Base-by-base conservation (phyloP, 2,329 filamentous ascomycete species). In the Aspergillus chevalieri region DNA sequence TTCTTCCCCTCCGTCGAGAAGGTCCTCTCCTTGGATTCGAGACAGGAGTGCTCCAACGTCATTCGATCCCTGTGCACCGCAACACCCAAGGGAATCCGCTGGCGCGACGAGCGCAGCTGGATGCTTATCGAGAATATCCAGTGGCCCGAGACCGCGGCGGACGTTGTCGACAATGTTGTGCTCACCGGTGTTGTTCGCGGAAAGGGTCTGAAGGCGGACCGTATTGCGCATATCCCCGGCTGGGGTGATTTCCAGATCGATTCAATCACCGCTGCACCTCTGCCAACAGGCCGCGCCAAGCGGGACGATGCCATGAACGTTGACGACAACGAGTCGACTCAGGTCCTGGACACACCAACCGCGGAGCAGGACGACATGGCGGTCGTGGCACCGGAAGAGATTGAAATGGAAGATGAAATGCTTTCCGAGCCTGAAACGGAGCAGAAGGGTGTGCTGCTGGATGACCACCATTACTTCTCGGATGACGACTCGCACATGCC, bases 391-490 rank as follows among this genome's bases (percentile, higher is more conserved):
- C 92, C 91, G 0, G 92, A 97, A 65, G 89, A 92, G 61, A 80
- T 84, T 3, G 76, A 82, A 51, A 93, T 95, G 89, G 76, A 82
- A 21, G 86, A 88, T 53, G 79, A 82, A 19, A 80, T 81, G 19
- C 64, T 77, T 59, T 65, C 75, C 52, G 57, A 79, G 61, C 77
- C 76, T 3, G 73, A 77, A 19, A 73, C 75, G 2, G 73, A 77
- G 2, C 76, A 78, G 41, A 84, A 85, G 64, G 93, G 92, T 56
- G 93, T 98, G 1, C 74, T 98, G 38, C 78, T 98, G 8, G 93
- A 98, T 58, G 92, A 97, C 57, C 92, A 98, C 67, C 92, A 97
- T 66, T 98, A 98, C 69, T 98, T 97, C 65, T 91, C 91, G 0
- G 92, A 97, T 41, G 89, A 93, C 43, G 86, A 93, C 47, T 73